Conservation (phyloP, 306 rosid species). For the Elaeagnus macrophylla region DNA sequence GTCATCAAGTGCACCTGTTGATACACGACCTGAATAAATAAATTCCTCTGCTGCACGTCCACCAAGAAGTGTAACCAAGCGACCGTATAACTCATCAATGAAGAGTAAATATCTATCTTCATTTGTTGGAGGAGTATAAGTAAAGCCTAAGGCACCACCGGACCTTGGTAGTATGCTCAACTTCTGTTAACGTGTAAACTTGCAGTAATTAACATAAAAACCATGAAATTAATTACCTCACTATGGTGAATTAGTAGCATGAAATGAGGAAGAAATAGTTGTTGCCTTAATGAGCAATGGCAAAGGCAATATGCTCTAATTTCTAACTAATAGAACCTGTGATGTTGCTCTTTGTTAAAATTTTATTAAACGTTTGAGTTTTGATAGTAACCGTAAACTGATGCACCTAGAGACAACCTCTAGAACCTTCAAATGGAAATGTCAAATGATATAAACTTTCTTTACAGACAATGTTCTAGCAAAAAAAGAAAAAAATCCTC, state of each 20-base stretch:
- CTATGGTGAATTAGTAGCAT: no score
- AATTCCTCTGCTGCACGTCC: constrained; percentile 99
- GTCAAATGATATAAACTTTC: neutral
- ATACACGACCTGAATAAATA: constrained; percentile 85
- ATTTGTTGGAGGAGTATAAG: constrained; percentile 81
- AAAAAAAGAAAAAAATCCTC: no score
- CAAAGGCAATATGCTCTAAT: no score
- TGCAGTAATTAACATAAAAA: neutral
- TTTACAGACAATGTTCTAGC: constrained; percentile 1
- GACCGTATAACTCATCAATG: constrained; percentile 93
- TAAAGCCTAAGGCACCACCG: constrained; percentile 94
- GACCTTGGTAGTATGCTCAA: constrained; percentile 94
- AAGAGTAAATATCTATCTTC: constrained; percentile 97
- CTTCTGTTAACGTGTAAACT: constrained; percentile 50
- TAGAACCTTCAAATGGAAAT: no score
- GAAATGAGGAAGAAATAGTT: no score
- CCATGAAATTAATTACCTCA: no score
- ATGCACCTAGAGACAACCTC: no score
- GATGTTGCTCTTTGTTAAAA: no score
- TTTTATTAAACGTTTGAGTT: no score
- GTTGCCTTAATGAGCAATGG: no score
- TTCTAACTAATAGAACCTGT: no score
- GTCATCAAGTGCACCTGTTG: constrained; percentile 97
- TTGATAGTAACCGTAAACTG: no score
- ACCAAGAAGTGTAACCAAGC: constrained; percentile 89